Evolutionary conservation across 2,329 filamentous ascomycete genomes (phyloP).

Genomic region (Kalmusia sp.): DNA sequence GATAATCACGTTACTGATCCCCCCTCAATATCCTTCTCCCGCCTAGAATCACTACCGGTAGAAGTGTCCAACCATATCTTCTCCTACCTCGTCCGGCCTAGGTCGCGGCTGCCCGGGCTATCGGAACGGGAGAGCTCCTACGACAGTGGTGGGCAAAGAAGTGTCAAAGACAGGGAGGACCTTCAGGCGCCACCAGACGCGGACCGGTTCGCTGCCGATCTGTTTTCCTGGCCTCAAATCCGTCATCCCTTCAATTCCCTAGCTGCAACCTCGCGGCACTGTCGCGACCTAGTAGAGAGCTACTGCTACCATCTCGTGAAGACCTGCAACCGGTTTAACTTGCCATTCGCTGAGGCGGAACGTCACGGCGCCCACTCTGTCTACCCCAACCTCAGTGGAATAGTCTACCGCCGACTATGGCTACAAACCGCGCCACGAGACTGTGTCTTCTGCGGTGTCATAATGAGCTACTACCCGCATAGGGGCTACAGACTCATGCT

Average conservation of each 20-base stretch:
- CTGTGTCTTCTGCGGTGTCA: conserved; percentile 35
- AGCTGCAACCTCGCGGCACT: conserved; percentile 30
- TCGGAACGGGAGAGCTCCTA: conserved; percentile 34
- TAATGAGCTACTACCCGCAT: conserved; percentile 35
- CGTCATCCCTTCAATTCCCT: conserved; percentile 38
- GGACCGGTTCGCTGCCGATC: conserved; percentile 33
- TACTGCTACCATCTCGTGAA: conserved; percentile 36
- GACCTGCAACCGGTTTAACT: conserved; percentile 37
- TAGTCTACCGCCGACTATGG: conserved; percentile 40
- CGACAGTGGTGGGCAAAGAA: conserved; percentile 24
- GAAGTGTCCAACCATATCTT: conserved; percentile 39
- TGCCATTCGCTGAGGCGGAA: conserved; percentile 33
- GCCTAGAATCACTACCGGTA: conserved; percentile 32
- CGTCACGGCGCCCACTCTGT: conserved; percentile 24
- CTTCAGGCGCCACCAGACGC: conserved; percentile 29
- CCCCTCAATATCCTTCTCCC: conserved; percentile 13
- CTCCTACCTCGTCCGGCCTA: conserved; percentile 34
- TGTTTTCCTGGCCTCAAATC: conserved; percentile 31
- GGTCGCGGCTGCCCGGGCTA: conserved; percentile 37
- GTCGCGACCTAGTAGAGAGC: conserved; percentile 29
- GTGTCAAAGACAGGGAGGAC: conserved; percentile 29
- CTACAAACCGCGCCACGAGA: conserved; percentile 35
- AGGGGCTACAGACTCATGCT: conserved; percentile 25
- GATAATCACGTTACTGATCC: neutral
- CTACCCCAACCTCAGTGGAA: conserved; percentile 32